Conservation (phyloP, 768 basidiomycete species). For the Mycena haematopus region DNA sequence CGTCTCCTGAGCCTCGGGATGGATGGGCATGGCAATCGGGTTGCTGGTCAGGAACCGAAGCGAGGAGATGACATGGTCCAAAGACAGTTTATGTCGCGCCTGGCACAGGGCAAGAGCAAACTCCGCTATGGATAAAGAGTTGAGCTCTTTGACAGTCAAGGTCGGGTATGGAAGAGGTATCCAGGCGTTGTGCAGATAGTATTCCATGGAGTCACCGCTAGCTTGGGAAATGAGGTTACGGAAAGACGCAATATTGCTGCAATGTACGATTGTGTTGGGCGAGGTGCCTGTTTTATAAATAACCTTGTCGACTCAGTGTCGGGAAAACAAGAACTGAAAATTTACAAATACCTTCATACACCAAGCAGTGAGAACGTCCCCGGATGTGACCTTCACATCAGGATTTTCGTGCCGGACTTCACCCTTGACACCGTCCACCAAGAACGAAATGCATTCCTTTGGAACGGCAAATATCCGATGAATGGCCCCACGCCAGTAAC, state of each 20-base stretch:
- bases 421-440: constrained; percentile 40
- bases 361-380: constrained; percentile 51
- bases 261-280: constrained; percentile 40
- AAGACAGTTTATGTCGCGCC: constrained; percentile 27
- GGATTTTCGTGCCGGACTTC: constrained; percentile 32
- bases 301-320: constrained; percentile 34
- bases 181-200: constrained; percentile 48
- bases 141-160: constrained; percentile 42
- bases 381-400: constrained; percentile 38
- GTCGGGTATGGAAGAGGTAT: constrained; percentile 48
- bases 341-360: constrained; percentile 41
- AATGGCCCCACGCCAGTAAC: constrained; percentile 45
- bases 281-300: constrained; percentile 42
- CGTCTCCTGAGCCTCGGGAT: constrained; percentile 43
- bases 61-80: constrained; percentile 40
- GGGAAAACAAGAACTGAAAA: background rate
- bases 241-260: constrained; percentile 47
- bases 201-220: constrained; percentile 27
- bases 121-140: constrained; percentile 37
- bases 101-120: constrained; percentile 34
- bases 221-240: constrained; percentile 37
- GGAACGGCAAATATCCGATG: constrained; percentile 43
- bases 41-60: constrained; percentile 35
- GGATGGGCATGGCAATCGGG: constrained; percentile 40
- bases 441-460: constrained; percentile 34